phyloP scores from a whole-genome alignment of 1,284 basidiomycete genomes.

The Sporisorium reilianum region DNA sequence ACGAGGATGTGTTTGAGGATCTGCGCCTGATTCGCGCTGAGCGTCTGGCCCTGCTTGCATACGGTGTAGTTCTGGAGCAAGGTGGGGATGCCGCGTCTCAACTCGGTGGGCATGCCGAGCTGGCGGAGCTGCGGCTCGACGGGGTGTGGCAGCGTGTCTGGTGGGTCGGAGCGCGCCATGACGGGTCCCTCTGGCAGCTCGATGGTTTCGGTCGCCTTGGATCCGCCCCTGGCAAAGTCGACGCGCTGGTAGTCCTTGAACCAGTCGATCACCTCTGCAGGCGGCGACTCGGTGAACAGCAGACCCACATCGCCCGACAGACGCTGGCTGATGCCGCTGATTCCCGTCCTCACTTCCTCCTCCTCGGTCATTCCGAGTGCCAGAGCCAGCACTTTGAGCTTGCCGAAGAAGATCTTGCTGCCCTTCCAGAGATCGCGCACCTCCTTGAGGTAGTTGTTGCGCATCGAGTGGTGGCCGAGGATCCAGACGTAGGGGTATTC shows the following conservation, averaged over 20 bases:
- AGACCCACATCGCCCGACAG: conserved; percentile 93
- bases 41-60: conserved; percentile 83
- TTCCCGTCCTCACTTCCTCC: conserved; percentile 84
- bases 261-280: conserved; percentile 91
- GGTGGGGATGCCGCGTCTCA: conserved; percentile 89
- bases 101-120: conserved; percentile 85
- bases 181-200: conserved; percentile 76
- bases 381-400: conserved; percentile 93
- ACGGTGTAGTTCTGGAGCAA: conserved; percentile 80
- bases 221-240: conserved; percentile 92
- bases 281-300: conserved; percentile 88
- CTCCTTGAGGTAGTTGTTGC: conserved; percentile 92
- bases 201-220: conserved; percentile 80
- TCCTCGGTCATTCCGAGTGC: conserved; percentile 89
- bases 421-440: conserved; percentile 94
- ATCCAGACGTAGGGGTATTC: conserved; percentile 95
- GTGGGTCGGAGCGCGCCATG: conserved; percentile 58
- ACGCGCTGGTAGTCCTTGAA: conserved; percentile 89
- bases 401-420: conserved; percentile 84
- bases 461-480: conserved; percentile 93
- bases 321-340: conserved; percentile 86
- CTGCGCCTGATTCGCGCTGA: conserved; percentile 77
- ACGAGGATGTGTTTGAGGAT: conserved; percentile 68
- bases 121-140: conserved; percentile 95
- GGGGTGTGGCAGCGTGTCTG: conserved; percentile 88